Base-by-base conservation (phyloP, 345 rosid genomes). In the Psidium friedrichsthalianum region DNA sequence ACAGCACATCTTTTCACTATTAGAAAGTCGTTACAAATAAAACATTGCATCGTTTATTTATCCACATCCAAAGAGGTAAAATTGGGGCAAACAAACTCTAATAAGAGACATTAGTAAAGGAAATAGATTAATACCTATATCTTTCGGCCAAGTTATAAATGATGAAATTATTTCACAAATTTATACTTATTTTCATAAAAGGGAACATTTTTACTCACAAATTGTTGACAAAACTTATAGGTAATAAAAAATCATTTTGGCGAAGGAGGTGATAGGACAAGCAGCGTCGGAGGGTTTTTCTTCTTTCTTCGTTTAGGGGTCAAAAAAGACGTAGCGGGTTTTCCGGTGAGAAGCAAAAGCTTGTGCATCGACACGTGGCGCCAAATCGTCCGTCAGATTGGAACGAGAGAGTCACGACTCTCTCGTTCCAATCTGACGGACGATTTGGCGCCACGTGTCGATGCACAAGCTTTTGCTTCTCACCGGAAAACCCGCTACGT, bases 401-500 rank as follows among this genome's bases (percentile, higher is more conserved):
- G 61, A 32, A 64, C 16, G 44, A 32, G 44, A 40, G 44, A 20
- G 78, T 32, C 18, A 20, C 18, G 18, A 32, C 78, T 20, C 44
- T 40, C 44, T 32, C 44, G 16, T 64, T 32, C 61, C 61, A 27
- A 85, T 85, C 86, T n/a, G 21, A 85, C 84, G 87, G 78, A 56
- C 32, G 27, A 11, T 2, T 18, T 20, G 2, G 8, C 5, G 58
- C 87, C 87, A 85, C 87, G 87, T 85, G 80, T 85, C 87, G 78
- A 32, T 20, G 44, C 18, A 84, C 51, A 59, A 51, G 86, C 86
- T 69, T 84, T 64, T 56, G 29, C 14, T 61, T 11, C n/a, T 16
- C 76, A 58, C 85, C 85, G 85, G 74, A 58, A 83, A 40, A 59
- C 85, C 85, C 85, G 85, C 85, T 83, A 59, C 85, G 47, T n/a